Base-by-base conservation (phyloP, 768 basidiomycete genomes). In the Xerocomus spinulosus region DNA sequence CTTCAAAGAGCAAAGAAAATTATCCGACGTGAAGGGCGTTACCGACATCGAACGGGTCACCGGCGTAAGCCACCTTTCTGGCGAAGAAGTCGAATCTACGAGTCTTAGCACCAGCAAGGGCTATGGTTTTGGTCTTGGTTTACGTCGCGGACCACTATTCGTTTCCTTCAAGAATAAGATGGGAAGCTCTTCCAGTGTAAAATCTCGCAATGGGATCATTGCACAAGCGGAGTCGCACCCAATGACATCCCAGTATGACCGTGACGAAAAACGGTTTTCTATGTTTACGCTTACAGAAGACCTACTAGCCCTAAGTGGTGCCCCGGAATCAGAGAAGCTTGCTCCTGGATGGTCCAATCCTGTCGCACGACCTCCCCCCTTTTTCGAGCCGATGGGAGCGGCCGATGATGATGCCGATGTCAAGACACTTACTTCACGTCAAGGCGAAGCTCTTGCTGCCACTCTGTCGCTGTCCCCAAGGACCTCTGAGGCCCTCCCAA, bases 401-500 rank as follows among this genome's bases (percentile, higher is more conserved):
- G 35, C 52, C 7, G 58, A 61, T 42, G 62, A 59, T 41, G 66
- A 68, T 41, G 54, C 58, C 14, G 68, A 67, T 50, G 53, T 59
- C 36, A 62, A 61, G 42, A 68, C 62, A 15, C 59, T 68, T 24
- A 60, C 56, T 17, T 62, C 65, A 18, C 56, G 61, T 50, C 67
- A 58, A 41, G 59, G 54, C 44, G 66, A 64, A 49, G 35, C 73
- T 17, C 70, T 72, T 24, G 69, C 70, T 25, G 75, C 75, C 2
- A 59, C 76, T 4, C 64, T 75, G 34, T 70, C 62, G 38, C 56
- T 78, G 48, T 76, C 76, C 48, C 77, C 77, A 5, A 69, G 77
- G 24, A 77, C 68, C 5, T 67, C 67, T 14, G 67, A 71, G 55
- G 65, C 55, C 17, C 43, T 37, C 44, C 43, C 45, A 41, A 9